A percentile compares a stretch with the other conserved stretches of the same genome.
phyloP scores from a whole-genome alignment of 345 rosid species.

The Gossypium sturtianum region DNA sequence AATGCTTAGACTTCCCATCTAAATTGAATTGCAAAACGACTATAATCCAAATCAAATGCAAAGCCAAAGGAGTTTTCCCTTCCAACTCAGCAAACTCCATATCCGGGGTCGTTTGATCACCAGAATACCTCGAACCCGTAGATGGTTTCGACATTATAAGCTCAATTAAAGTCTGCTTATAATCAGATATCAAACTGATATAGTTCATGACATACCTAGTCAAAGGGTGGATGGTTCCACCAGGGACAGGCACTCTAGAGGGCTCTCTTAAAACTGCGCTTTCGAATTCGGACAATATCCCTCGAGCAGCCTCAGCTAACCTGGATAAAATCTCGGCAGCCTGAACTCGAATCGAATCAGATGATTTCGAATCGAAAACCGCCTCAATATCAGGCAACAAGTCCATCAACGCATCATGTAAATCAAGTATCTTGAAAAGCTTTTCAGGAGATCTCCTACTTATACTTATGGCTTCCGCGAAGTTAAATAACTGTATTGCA shows the following conservation, averaged over 20 bases:
- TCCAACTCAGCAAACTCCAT: constrained; percentile 77
- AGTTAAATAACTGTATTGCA: constrained; percentile 69
- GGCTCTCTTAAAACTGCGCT: constrained; percentile 75
- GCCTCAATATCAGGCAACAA: constrained; percentile 72
- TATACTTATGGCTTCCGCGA: constrained; percentile 85
- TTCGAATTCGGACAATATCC: constrained; percentile 83
- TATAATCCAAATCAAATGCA: constrained; percentile 90
- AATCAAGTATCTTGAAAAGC: constrained; percentile 81
- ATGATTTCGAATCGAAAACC: constrained; percentile 59
- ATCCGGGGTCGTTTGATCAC: constrained; percentile 64
- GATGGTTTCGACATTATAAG: constrained; percentile 80
- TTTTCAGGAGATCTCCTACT: constrained; percentile 91
- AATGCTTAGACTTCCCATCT: constrained; percentile 75
- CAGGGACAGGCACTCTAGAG: constrained; percentile 68
- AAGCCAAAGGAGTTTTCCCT: constrained; percentile 56
- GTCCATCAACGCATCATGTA: constrained; percentile 70
- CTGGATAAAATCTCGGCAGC: constrained; percentile 77
- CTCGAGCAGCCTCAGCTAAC: constrained; percentile 78
- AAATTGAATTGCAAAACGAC: constrained; percentile 82
- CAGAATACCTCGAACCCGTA: constrained; percentile 60
- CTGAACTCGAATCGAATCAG: constrained; percentile 54
- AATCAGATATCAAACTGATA: constrained; percentile 84
- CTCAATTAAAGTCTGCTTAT: constrained; percentile 66
- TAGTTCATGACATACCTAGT: constrained; percentile 98
- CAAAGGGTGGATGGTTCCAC: constrained; percentile 89